Conservation (phyloP, 2,329 filamentous ascomycete species). For the Phyllosticta citribraziliensis region DNA sequence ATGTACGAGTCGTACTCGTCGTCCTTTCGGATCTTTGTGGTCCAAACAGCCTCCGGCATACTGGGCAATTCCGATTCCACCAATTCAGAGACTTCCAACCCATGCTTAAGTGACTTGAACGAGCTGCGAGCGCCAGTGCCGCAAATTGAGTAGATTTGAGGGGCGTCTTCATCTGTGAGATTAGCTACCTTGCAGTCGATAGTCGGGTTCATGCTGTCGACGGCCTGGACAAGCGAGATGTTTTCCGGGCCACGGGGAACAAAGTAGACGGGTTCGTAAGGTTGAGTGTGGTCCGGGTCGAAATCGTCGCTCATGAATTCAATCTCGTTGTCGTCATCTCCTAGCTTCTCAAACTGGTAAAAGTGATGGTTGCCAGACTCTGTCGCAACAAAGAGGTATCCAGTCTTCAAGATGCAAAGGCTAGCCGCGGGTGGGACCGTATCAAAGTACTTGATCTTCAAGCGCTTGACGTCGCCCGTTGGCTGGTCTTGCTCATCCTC, state of each 20-base stretch:
- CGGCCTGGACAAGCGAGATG: conserved; percentile 71
- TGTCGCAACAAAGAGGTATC: conserved; percentile 85
- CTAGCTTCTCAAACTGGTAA: conserved; percentile 95
- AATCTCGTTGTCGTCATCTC: conserved; percentile 84
- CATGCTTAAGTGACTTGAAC: conserved; percentile 87
- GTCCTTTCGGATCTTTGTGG: conserved; percentile 69
- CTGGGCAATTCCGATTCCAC: conserved; percentile 88
- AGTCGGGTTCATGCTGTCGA: conserved; percentile 82
- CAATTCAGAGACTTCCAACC: conserved; percentile 85
- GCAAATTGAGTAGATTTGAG: conserved; percentile 89
- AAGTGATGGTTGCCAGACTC: conserved; percentile 91
- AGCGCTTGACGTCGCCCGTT: conserved; percentile 68
- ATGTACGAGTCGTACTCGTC: conserved; percentile 93
- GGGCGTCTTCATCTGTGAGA: conserved; percentile 81
- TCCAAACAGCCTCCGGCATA: conserved; percentile 89
- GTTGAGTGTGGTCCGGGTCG: conserved; percentile 60
- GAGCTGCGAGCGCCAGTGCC: conserved; percentile 81
- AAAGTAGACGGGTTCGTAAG: conserved; percentile 76
- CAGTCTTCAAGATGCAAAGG: conserved; percentile 88
- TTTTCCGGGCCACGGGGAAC: conserved; percentile 71
- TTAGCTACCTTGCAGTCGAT: conserved; percentile 90
- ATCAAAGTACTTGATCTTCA: conserved; percentile 97
- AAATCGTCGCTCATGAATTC: conserved; percentile 80
- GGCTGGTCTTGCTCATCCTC: conserved; percentile 69
- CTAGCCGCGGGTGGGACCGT: conserved; percentile 82